phyloP scores from a whole-genome alignment of 2,329 filamentous ascomycete species.

The Dothideomycetidae sp. region DNA sequence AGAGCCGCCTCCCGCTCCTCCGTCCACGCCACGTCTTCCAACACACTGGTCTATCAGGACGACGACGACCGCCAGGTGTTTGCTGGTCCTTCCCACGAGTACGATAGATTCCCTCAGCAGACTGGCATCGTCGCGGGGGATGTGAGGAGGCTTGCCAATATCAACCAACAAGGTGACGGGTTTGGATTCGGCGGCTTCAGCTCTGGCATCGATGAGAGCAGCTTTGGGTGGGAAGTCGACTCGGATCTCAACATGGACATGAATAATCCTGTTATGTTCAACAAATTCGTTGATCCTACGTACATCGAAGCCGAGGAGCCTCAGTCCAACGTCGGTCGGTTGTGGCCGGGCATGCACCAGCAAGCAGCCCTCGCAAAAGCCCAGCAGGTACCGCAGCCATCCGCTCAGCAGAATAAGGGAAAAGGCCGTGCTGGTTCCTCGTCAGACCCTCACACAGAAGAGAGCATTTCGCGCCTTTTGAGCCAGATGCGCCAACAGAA shows the following conservation, averaged over 20 bases:
- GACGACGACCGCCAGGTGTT: constrained; percentile 23
- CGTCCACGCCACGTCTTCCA: constrained; percentile 13
- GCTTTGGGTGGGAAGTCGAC: constrained; percentile 37
- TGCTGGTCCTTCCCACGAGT: constrained; percentile 68
- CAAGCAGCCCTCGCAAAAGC: constrained; percentile 50
- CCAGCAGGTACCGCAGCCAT: constrained; percentile 21
- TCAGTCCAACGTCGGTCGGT: constrained; percentile 45
- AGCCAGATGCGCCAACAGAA: constrained; percentile 79
- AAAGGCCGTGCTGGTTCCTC: constrained; percentile 21
- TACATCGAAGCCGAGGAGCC: constrained; percentile 49
- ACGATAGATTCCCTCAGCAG: constrained; percentile 89
- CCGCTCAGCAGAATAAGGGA: constrained; percentile 25
- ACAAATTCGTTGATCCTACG: constrained; percentile 58
- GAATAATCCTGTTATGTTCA: constrained; percentile 46
- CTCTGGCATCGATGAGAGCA: constrained; percentile 54
- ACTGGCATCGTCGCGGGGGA: constrained; percentile 82
- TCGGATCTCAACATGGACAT: constrained; percentile 56
- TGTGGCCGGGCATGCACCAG: constrained; percentile 89
- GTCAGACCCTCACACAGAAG: constrained; percentile 45
- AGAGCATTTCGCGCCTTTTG: constrained; percentile 84
- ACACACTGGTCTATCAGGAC: constrained; percentile 20
- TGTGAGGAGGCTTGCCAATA: constrained; percentile 64
- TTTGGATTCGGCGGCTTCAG: constrained; percentile 34
- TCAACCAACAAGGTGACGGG: constrained; percentile 27
- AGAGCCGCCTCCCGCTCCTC: constrained; percentile 16